Percentiles rank a stretch among this genome's conserved stretches.
phyloP scores from a whole-genome alignment of 306 rosid genomes.

The Medicago lupulina region DNA sequence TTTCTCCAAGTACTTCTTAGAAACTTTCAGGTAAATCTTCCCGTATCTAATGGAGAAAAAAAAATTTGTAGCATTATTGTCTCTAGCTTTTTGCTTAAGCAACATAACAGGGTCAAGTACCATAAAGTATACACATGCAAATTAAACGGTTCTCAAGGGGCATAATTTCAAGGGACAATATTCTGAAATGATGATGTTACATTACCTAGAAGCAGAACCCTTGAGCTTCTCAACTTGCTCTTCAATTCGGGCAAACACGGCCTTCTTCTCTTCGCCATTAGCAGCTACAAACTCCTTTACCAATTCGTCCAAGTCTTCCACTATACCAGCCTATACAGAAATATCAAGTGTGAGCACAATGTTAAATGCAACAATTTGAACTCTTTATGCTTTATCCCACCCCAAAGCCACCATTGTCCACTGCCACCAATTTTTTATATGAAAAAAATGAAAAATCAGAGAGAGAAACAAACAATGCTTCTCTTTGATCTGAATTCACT shows the following conservation, averaged over 20 bases:
- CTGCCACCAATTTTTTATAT: not conserved
- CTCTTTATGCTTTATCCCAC: not conserved
- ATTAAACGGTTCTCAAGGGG: not conserved
- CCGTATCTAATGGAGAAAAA: conserved; percentile 58
- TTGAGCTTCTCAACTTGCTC: conserved; percentile 79
- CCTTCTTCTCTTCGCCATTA: conserved; percentile 71
- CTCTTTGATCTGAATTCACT: conserved; percentile 36
- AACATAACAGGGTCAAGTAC: not conserved
- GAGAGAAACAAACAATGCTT: not conserved
- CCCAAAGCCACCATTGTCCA: not conserved
- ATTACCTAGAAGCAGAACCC: conserved; percentile 83
- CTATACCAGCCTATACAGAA: conserved; percentile 76
- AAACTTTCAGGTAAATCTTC: conserved; percentile 85
- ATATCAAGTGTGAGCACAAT: conserved; percentile 35
- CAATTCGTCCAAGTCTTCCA: conserved; percentile 65
- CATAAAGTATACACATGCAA: not conserved
- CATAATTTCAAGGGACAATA: conserved; percentile 9
- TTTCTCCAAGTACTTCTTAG: conserved; percentile 70
- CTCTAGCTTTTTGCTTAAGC: conserved; percentile 15
- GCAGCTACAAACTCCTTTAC: conserved; percentile 85
- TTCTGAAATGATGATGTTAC: conserved; percentile 6
- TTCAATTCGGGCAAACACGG: conserved; percentile 59
- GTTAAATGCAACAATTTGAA: conserved; percentile 5
- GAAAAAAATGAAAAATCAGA: not conserved
- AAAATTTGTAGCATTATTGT: conserved; percentile 1